These are phyloP conservation scores for Dispira simplex DNA, from an alignment of 192 early-diverging fungal genomes.

Conservation along the genomic window DNA sequence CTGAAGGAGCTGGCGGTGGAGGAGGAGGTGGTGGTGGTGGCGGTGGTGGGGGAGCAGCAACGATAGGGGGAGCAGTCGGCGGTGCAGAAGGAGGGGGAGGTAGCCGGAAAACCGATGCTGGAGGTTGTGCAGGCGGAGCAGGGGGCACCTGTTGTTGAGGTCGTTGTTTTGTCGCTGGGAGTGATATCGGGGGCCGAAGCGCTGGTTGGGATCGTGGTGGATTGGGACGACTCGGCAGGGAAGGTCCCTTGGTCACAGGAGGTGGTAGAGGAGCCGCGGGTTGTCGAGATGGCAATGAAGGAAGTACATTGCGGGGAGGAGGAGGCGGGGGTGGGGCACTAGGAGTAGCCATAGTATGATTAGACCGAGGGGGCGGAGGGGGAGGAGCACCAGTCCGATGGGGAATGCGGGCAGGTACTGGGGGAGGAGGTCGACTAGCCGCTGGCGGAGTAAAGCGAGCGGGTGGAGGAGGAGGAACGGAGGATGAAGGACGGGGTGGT, in stretches of 20 bases:
- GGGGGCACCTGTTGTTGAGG: too few species aligned
- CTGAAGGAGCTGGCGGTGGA: not conserved
- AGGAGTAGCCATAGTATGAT: not conserved
- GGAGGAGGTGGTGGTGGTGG: too few species aligned
- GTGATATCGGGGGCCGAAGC: too few species aligned
- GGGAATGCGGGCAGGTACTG: conserved; percentile 9
- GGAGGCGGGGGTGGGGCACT: conserved; percentile 11
- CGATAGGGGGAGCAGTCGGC: too few species aligned
- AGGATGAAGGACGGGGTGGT: not conserved
- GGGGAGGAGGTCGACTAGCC: not conserved
- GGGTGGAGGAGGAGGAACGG: conserved; percentile 12
- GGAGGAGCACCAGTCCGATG: conserved; percentile 9
- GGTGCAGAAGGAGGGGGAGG: too few species aligned
- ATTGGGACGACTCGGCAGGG: conserved; percentile 1
- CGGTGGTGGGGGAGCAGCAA: too few species aligned
- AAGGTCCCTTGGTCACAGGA: conserved; percentile 3
- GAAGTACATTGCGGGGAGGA: conserved; percentile 12
- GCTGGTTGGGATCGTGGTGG: not conserved
- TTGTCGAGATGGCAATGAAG: conserved; percentile 16
- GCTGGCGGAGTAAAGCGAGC: conserved; percentile 10
- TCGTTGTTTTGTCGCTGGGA: too few species aligned
- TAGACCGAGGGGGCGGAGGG: conserved; percentile 15
- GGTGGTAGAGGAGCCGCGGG: conserved; percentile 6
- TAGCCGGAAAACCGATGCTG: too few species aligned
- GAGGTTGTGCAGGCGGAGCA: too few species aligned